phyloP scores from a whole-genome alignment of 164 flowering plant species.

The Vitis labrusca region DNA sequence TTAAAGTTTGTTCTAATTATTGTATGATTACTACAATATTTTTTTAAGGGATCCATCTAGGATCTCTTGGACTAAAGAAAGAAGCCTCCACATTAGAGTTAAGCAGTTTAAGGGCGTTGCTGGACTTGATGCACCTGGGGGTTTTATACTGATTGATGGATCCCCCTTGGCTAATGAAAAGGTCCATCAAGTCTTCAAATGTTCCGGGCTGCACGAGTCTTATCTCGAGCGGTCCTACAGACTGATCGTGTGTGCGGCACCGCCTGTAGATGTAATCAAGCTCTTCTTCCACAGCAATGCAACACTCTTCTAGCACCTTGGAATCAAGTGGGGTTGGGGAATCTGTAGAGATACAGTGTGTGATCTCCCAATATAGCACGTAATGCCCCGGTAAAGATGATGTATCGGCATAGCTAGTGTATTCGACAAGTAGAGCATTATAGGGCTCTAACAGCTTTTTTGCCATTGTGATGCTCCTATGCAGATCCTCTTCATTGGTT shows the following conservation, averaged over 20 bases:
- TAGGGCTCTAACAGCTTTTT: conserved; percentile 56
- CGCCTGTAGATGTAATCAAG: conserved; percentile 67
- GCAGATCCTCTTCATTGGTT: conserved; percentile 85
- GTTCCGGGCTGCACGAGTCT: conserved; percentile 68
- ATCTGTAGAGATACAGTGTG: conserved; percentile 5
- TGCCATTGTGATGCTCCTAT: conserved; percentile 58
- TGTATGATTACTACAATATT: no score
- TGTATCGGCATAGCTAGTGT: conserved; percentile 82
- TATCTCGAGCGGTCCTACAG: conserved; percentile 82
- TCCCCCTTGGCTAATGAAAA: conserved; percentile 58
- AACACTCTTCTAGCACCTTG: conserved; percentile 52
- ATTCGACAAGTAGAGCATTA: conserved; percentile 63
- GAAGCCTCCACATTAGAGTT: conserved; percentile 49
- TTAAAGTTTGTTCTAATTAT: no score
- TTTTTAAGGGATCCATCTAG: conserved; percentile 54
- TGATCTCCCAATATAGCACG: conserved; percentile 77
- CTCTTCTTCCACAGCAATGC: conserved; percentile 63
- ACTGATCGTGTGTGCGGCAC: conserved; percentile 61
- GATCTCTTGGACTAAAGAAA: conserved; percentile 70
- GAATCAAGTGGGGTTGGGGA: conserved; percentile 10
- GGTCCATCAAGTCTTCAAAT: conserved; percentile 75
- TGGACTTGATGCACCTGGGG: conserved; percentile 69
- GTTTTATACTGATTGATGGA: conserved; percentile 90
- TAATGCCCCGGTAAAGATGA: conserved; percentile 84
- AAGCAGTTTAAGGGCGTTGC: conserved; percentile 52